A percentile compares a stretch with the other conserved stretches of the same genome.
Conservation (phyloP, 768 basidiomycete species). For the Paxillus rubicundulus region DNA sequence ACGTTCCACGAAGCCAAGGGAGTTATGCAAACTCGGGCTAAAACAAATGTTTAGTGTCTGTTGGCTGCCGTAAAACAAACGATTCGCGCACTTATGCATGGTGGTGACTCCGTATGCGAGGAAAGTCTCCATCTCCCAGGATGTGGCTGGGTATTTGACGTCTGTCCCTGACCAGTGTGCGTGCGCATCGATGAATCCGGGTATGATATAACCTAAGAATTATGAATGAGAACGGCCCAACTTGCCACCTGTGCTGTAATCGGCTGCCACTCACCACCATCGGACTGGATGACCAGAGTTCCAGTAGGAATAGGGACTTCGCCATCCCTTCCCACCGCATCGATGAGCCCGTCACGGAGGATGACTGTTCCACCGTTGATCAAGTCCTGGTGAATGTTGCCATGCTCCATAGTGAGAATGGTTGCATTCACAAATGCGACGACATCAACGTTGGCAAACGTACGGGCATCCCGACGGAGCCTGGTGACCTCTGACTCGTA, state of each 20-base stretch:
- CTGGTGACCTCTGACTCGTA: slow-evolving; percentile 62
- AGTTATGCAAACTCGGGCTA: slow-evolving; percentile 65
- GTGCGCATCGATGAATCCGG: slow-evolving; percentile 76
- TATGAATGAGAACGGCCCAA: not conserved
- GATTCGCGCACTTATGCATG: slow-evolving; percentile 59
- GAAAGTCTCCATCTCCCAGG: slow-evolving; percentile 76
- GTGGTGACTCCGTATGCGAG: slow-evolving; percentile 76
- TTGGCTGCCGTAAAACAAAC: not conserved
- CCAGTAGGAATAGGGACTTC: slow-evolving; percentile 36
- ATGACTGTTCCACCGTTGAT: slow-evolving; percentile 52
- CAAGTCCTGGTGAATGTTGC: slow-evolving; percentile 46
- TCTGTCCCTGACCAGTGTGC: slow-evolving; percentile 67
- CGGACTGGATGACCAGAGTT: slow-evolving; percentile 51
- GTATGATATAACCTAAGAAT: slow-evolving; percentile 55
- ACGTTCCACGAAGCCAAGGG: slow-evolving; percentile 62
- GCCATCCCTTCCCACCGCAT: slow-evolving; percentile 39
- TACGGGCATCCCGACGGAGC: slow-evolving; percentile 50
- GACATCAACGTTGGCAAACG: slow-evolving; percentile 31
- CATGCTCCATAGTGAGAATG: slow-evolving; percentile 65
- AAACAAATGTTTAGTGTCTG: not conserved
- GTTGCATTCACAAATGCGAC: slow-evolving; percentile 69
- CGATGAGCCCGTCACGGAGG: slow-evolving; percentile 57
- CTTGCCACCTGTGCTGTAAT: no score
- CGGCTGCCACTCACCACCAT: slow-evolving; percentile 49
- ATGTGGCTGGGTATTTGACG: slow-evolving; percentile 55